Percentiles rank a stretch among this genome's conserved stretches.
Evolutionary conservation across 257 asterid species (phyloP).

Genomic region (Eustoma russellianum): DNA sequence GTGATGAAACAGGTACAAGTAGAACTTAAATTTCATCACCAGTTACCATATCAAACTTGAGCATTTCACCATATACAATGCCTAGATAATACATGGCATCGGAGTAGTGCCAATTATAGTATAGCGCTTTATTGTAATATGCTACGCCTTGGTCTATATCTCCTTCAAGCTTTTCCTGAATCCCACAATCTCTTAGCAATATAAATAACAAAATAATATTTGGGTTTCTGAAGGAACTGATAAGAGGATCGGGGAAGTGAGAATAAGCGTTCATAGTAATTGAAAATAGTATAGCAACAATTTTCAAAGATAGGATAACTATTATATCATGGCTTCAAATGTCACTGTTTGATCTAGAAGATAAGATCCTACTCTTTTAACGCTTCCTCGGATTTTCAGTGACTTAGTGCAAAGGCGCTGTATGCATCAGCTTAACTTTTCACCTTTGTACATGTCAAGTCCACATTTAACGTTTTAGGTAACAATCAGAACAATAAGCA

Average conservation of each 20-base stretch:
- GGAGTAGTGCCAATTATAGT: slow-evolving; percentile 96
- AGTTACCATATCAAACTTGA: slow-evolving; percentile 90
- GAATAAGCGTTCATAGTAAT: neutral
- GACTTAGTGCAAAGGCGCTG: no score
- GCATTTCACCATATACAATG: slow-evolving; percentile 99
- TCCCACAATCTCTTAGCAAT: slow-evolving; percentile 9
- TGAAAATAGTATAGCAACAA: neutral
- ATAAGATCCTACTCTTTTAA: neutral
- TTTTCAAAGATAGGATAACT: neutral
- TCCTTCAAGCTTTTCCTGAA: slow-evolving; percentile 97
- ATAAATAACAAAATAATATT: neutral
- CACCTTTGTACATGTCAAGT: no score
- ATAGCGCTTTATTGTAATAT: slow-evolving; percentile 85
- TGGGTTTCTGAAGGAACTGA: no score
- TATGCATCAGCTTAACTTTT: no score
- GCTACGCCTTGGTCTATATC: slow-evolving; percentile 87
- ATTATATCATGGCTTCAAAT: neutral
- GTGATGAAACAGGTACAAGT: neutral
- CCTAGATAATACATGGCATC: slow-evolving; percentile 99
- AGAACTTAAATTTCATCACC: neutral
- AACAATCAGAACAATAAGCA: neutral
- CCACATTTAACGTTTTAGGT: no score
- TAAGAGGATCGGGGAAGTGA: no score
- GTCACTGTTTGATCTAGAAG: slow-evolving; percentile 1
- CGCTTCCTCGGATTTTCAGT: no score